Evolutionary conservation across 805 yeast species (phyloP), one percentile per base, ranked within the genome.

Genomic region (Saccharomycopsis amapae): DNA sequence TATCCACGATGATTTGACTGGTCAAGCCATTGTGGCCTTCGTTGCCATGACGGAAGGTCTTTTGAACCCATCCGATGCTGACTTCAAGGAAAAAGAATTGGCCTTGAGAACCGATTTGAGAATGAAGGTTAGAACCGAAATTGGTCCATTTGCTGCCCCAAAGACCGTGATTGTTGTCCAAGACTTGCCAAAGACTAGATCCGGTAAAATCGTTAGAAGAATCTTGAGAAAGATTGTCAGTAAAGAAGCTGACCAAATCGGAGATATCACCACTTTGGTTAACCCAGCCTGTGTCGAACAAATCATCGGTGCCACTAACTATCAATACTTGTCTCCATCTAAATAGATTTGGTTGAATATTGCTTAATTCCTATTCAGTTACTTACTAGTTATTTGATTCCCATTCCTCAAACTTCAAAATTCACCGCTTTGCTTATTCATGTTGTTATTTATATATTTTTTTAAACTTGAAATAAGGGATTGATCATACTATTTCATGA

Each of bases 181-280:
- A 50, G 97, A 93, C 62, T 77, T 93, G 65, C 98, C 98, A 68
- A 93, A 90, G 77, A 93, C 98, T 20, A 80, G 98, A 71, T 87
- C 96, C 9, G 98, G 98, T 57, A 93, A 93, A 75, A 90, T 93
- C 62, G 90, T 93, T 95, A 85, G 98, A 75, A 85, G 98, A 72
- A 84, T 93, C 53, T 75, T 93, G 67, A 82, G 98, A 69, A 93
- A 93, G 71, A 77, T 90, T 51, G 81, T 88, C 46, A 80, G 93
- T 43, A 89, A 90, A 55, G 97, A 90, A 72, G 94, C 82, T 55
- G 95, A 85, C 55, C 85, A 82, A 62, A 74, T 93, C 56, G 98
- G 98, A 53, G 98, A 90, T 62, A 73, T 83, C 61, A 80, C 94
- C 43, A 93, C 98, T 28, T 71, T 85, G 63, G 78, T 93, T 40